Evolutionary conservation across 176 grass and related monocot species (phyloP).

Genomic region (Olyra latifolia): DNA sequence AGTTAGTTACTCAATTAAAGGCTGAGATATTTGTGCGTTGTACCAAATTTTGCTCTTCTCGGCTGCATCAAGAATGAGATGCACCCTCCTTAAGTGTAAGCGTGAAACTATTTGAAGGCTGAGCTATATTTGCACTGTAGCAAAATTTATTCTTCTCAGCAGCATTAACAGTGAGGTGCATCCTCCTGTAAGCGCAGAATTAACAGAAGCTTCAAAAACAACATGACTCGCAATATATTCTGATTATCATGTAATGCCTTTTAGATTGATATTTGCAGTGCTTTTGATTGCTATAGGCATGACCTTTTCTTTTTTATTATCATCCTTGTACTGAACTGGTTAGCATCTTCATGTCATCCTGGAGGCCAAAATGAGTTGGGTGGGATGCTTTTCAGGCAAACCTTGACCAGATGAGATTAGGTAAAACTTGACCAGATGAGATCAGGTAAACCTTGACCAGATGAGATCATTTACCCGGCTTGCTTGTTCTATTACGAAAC

Average conservation of each 20-base stretch:
- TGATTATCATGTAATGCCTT: neutral
- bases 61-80: slow-evolving; percentile 10
- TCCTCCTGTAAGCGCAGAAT: neutral
- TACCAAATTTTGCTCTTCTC: neutral
- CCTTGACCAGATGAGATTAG: neutral
- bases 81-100: neutral
- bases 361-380: neutral
- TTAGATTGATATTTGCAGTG: neutral
- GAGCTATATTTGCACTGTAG: neutral
- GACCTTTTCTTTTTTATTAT: neutral
- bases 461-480: neutral
- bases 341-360: neutral
- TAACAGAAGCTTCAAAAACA: neutral
- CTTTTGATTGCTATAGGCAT: neutral
- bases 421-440: neutral
- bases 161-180: slow-evolving; percentile 3
- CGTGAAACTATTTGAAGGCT: neutral
- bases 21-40: neutral
- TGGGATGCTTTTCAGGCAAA: slow-evolving; percentile 19
- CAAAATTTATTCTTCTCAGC: neutral
- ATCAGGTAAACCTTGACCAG: too few species aligned
- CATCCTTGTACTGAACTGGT: neutral
- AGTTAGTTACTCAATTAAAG: slow-evolving; percentile 2
- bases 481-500: neutral
- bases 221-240: neutral